Base-by-base conservation (phyloP, 805 yeast species). In the Candida sithepensis region DNA sequence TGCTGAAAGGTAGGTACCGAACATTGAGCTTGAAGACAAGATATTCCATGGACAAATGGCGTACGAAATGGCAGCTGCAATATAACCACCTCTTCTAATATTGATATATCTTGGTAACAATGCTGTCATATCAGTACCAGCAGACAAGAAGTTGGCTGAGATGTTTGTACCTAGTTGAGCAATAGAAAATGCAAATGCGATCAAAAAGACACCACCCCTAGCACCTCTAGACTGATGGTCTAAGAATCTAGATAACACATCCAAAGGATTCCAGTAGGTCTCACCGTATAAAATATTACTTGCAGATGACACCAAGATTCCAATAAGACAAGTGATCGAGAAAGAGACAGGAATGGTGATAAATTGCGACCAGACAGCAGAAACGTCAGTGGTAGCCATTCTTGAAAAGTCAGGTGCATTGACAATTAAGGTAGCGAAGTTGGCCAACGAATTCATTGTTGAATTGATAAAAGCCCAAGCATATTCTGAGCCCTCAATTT, bases 381-480 rank as follows among this genome's bases (percentile, higher is more conserved):
- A 69, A 39, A 57, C 64, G 44, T 76, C 72, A 20, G 79, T 81
- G 53, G 73, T 77, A 9, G 96, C 85, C 68, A 88, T 84, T 66
- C 97, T 79, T 22, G 96, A 77, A 66, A 89, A 89, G 71, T 89
- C 97, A 1, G 96, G 95, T 14, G 94, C 87, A 68, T 89, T 89
- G 45, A 85, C 78, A 60, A 90, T 85, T 59, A 89, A 75, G n/a
- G 96, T 85, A 4, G 96, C 94, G 61, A 89, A 89, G 68, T 88
- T 89, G 23, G 95, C 87, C 52, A 89, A 69, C 19, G 90, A 76
- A 67, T 82, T 84, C 96, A 90, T 86, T 28, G 82, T 73, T 4
- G 92, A 79, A 56, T 75, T 75, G 45, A 89, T 78, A 61, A 88
- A 89, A 0, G 87, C 88, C 97, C 97, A 90, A 22, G 79, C 89